Evolutionary conservation across 2,329 filamentous ascomycete genomes (phyloP), one percentile per base, ranked within the genome.

Genomic region (Aspergillus clavatus): DNA sequence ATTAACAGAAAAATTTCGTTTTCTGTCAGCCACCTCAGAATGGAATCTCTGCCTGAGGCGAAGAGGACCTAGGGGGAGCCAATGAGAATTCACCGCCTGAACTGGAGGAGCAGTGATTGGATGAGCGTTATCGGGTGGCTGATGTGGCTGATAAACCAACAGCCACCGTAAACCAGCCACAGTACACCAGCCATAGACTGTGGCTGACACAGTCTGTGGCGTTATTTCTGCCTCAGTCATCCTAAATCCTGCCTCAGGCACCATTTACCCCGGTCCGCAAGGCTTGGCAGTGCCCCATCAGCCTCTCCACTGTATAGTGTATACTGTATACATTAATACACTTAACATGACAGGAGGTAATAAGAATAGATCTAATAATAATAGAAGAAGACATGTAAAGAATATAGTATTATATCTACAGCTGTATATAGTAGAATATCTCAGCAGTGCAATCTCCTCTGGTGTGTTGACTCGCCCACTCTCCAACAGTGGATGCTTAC

Each of bases 21-120:
- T n/a, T n/a, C n/a, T n/a, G n/a, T n/a, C n/a, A n/a, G 1, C 29
- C 29, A 35, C 11, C 31, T 4, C 8, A 6, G 4, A 18, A 35
- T n/a, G n/a, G 54, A 53, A 52, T 50, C 36, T 47, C 38, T 48
- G 53, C 53, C 53, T 57, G 46, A 55, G 52, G 53, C 53, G 44
- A 29, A 5, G 12, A 5, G 18, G 24, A 18, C 23, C 21, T 21
- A 4, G 14, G 8, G 1, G 11, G 7, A n/a, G 7, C 44, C 47
- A 47, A 47, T 50, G 38, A 44, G 3, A 12, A 19, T 7, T 31
- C 35, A 39, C 43, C 40, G 40, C 40, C 42, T 10, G 18, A 12
- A 27, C 31, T 37, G 39, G 52, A 38, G 54, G 31, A 24, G 27
- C 28, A 14, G 7, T 42, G 16, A 39, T 35, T 35, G 16, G 31